These are phyloP conservation scores for Priceomyces castillae DNA, from an alignment of 805 yeast species.

Conservation along the genomic window DNA sequence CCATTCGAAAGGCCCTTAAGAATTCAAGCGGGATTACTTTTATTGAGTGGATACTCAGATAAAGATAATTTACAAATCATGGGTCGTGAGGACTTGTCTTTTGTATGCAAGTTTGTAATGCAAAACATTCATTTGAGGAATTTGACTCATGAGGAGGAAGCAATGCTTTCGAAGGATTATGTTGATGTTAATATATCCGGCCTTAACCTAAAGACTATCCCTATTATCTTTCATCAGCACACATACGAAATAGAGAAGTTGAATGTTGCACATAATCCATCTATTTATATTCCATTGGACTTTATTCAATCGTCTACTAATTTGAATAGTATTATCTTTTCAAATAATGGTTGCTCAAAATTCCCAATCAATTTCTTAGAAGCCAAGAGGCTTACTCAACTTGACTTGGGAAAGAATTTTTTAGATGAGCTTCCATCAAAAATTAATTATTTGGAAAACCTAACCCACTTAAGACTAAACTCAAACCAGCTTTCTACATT, in stretches of 20 bases:
- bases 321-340: conserved; percentile 62
- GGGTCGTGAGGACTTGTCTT: conserved; percentile 82
- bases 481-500: conserved; percentile 68
- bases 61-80: conserved; percentile 73
- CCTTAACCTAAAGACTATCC: conserved; percentile 77
- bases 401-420: conserved; percentile 78
- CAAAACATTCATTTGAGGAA: conserved; percentile 61
- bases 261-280: conserved; percentile 84
- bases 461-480: conserved; percentile 62
- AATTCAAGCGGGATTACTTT: conserved; percentile 69
- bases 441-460: conserved; percentile 50
- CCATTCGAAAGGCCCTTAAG: conserved; percentile 72
- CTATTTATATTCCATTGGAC: conserved; percentile 77
- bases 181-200: conserved; percentile 71
- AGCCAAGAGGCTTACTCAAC: conserved; percentile 60
- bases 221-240: conserved; percentile 74
- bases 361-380: conserved; percentile 75
- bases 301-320: conserved; percentile 81
- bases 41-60: conserved; percentile 75
- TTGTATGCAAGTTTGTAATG: conserved; percentile 75
- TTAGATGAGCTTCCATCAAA: conserved; percentile 60
- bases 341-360: conserved; percentile 66
- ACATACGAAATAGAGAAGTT: conserved; percentile 77
- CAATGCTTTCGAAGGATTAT: conserved; percentile 60
- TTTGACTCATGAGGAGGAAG: conserved; percentile 66